Conservation (phyloP, 2,329 filamentous ascomycete species). For the Fusarium torulosum region DNA sequence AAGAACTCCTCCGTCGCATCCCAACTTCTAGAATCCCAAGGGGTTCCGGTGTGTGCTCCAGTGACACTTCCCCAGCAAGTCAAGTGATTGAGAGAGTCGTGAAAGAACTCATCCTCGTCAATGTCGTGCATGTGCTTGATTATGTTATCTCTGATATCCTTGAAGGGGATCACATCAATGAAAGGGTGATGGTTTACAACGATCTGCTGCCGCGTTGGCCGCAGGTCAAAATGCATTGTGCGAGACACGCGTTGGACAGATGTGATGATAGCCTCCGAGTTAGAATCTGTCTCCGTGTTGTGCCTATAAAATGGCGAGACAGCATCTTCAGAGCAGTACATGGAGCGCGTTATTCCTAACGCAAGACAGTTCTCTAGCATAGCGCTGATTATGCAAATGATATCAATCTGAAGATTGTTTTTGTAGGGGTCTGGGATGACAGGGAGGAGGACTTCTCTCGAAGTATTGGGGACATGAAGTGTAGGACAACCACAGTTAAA, state of each 20-base stretch:
- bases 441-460: slow-evolving; percentile 39
- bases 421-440: slow-evolving; percentile 44
- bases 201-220: slow-evolving; percentile 47
- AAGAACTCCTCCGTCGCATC: slow-evolving; percentile 49
- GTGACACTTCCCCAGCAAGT: slow-evolving; percentile 48
- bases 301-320: slow-evolving; percentile 45
- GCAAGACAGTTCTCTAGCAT: slow-evolving; percentile 46
- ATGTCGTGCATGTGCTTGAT: slow-evolving; percentile 41
- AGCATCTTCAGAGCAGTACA: slow-evolving; percentile 46
- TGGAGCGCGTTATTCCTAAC: slow-evolving; percentile 42
- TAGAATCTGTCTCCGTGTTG: slow-evolving; percentile 24
- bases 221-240: slow-evolving; percentile 46
- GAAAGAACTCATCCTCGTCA: slow-evolving; percentile 50
- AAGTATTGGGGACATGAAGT: slow-evolving; percentile 42
- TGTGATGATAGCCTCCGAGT: slow-evolving; percentile 28
- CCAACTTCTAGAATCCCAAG: slow-evolving; percentile 50
- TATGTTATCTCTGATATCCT: slow-evolving; percentile 46
- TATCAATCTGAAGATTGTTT: slow-evolving; percentile 48
- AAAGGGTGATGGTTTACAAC: slow-evolving; percentile 46
- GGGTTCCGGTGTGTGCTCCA: slow-evolving; percentile 45
- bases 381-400: slow-evolving; percentile 43
- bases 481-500: slow-evolving; percentile 46
- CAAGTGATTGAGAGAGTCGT: slow-evolving; percentile 48
- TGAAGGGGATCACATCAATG: slow-evolving; percentile 47
- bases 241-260: slow-evolving; percentile 41